A percentile compares a stretch with the other conserved stretches of the same genome.
These are phyloP conservation scores for Teratosphaeriaceae sp. DNA, from an alignment of 2,329 filamentous ascomycete species.

Conservation along the genomic window DNA sequence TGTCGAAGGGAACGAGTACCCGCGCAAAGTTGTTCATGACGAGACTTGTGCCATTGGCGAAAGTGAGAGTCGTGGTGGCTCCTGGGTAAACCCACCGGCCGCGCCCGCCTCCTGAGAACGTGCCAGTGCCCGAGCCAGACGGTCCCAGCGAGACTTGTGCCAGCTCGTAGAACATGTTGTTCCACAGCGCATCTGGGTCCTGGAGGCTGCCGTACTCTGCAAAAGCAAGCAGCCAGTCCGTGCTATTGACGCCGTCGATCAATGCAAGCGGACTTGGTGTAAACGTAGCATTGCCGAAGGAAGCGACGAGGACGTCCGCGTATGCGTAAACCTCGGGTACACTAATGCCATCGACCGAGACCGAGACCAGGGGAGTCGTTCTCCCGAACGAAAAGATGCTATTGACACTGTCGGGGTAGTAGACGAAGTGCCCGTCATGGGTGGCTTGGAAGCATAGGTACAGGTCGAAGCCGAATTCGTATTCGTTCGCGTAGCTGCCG, in stretches of 20 bases:
- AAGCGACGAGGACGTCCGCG: conserved; percentile 39
- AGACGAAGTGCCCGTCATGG: conserved; percentile 60
- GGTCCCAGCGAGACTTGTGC: conserved; percentile 37
- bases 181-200: conserved; percentile 53
- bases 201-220: conserved; percentile 45
- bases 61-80: conserved; percentile 36
- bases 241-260: conserved; percentile 53
- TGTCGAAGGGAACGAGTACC: conserved; percentile 35
- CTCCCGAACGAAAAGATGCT: conserved; percentile 47
- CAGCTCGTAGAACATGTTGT: conserved; percentile 42
- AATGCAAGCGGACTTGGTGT: conserved; percentile 44
- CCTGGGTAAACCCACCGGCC: conserved; percentile 40
- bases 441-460: conserved; percentile 47
- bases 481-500: conserved; percentile 35
- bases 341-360: conserved; percentile 53
- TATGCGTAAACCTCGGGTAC: conserved; percentile 53
- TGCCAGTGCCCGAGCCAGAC: conserved; percentile 35
- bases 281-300: conserved; percentile 35
- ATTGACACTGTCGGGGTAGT: conserved; percentile 47
- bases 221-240: conserved; percentile 43
- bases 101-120: conserved; percentile 39
- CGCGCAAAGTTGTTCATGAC: conserved; percentile 39
- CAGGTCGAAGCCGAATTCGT: conserved; percentile 45
- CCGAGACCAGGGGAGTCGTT: conserved; percentile 49
- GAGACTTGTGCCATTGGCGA: conserved; percentile 38